Percentiles rank a stretch among this genome's conserved stretches.
Conservation (phyloP, 1,284 basidiomycete species). For the Ceratobasidium sp. region DNA sequence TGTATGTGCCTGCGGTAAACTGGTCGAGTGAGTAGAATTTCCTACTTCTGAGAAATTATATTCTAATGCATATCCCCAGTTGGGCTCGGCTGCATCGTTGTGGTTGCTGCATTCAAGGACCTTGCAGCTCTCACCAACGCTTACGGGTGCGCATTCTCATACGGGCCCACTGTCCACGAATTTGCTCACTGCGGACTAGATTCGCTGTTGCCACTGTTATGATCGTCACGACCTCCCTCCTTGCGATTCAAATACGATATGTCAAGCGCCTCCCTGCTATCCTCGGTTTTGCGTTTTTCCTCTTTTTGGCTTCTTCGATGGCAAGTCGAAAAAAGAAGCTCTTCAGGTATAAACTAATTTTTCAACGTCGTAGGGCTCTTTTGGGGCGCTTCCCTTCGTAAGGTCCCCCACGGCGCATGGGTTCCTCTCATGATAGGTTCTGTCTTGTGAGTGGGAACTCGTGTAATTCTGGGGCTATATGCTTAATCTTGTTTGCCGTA, state of each 20-base stretch:
- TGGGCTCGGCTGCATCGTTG: conserved; percentile 62
- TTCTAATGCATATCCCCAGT: conserved; percentile 47
- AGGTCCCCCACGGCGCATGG: conserved; percentile 69
- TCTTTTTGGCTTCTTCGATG: conserved; percentile 69
- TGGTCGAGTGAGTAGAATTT: conserved; percentile 53
- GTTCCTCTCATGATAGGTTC: conserved; percentile 65
- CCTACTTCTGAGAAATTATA: not conserved
- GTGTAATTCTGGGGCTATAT: too few species aligned
- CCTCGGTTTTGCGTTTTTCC: conserved; percentile 58
- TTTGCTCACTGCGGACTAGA: too few species aligned
- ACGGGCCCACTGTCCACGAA: too few species aligned
- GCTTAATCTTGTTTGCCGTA: conserved; percentile 43
- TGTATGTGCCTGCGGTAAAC: conserved; percentile 69
- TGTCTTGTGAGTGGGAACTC: conserved; percentile 53
- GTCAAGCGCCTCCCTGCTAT: conserved; percentile 60
- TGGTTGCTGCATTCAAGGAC: conserved; percentile 66
- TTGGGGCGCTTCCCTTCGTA: conserved; percentile 67
- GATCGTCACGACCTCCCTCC: conserved; percentile 64
- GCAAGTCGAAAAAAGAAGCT: conserved; percentile 42
- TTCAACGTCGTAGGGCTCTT: conserved; percentile 55
- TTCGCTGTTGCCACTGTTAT: conserved; percentile 71
- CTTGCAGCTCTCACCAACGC: conserved; percentile 61
- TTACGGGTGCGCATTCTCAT: conserved; percentile 55
- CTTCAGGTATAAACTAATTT: not conserved
- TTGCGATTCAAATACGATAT: conserved; percentile 64